A percentile compares a stretch with the other conserved stretches of the same genome.
These are phyloP conservation scores for Aspergillus incahuasiensis DNA, from an alignment of 495 filamentous ascomycete genomes.

Conservation along the genomic window DNA sequence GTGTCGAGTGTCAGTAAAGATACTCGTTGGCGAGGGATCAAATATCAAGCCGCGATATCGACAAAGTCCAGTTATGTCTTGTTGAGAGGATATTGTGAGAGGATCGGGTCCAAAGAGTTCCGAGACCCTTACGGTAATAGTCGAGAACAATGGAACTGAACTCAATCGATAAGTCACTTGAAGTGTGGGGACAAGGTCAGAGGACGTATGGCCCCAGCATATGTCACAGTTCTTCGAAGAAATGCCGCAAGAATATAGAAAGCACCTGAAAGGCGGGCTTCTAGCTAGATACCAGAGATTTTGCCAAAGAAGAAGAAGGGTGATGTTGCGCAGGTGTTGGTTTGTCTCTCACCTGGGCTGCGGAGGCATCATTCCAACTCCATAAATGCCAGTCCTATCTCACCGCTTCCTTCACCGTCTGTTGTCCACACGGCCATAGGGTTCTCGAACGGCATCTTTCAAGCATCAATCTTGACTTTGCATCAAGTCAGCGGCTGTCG, in stretches of 20 bases:
- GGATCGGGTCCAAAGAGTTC: neutral
- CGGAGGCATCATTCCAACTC: neutral
- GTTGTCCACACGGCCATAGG: neutral
- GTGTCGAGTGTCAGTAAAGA: neutral
- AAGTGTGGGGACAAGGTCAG: conserved; percentile 11
- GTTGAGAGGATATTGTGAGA: neutral
- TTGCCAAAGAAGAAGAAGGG: neutral
- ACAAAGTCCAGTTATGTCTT: neutral
- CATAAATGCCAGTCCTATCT: conserved; percentile 1
- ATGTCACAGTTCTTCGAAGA: no score
- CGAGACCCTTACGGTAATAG: neutral
- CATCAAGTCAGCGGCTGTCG: no score
- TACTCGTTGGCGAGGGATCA: neutral
- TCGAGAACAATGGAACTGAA: neutral
- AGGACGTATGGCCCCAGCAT: neutral
- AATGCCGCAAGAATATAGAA: neutral
- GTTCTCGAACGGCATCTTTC: neutral
- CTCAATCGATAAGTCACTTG: conserved; percentile 4
- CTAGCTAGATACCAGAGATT: neutral
- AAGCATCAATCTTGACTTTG: no score
- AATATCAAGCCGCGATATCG: neutral
- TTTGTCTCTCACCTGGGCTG: neutral
- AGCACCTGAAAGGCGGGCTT: neutral
- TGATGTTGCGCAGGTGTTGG: neutral
- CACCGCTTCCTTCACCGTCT: conserved; percentile 16